Percentiles rank a stretch among this genome's conserved stretches.
Conservation (phyloP, 2,329 filamentous ascomycete species). For the Leptographium procerum region DNA sequence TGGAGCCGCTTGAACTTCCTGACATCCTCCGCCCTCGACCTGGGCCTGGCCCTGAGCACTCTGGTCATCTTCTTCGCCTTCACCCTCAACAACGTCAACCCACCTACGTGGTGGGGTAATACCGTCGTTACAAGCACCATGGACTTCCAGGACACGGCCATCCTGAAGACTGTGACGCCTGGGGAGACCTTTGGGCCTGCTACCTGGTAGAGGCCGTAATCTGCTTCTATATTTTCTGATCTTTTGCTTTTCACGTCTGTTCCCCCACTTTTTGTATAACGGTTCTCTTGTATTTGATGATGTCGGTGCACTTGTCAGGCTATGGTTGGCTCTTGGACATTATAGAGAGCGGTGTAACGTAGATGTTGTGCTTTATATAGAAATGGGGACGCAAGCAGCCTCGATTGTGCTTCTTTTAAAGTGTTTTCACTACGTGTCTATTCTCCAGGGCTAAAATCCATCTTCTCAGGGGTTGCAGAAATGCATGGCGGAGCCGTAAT, state of each 20-base stretch:
- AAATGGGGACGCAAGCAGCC: not conserved
- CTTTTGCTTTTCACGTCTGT: too few relatives aligned
- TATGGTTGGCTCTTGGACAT: too few relatives aligned
- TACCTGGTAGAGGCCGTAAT: slow-evolving; percentile 28
- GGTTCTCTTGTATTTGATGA: too few relatives aligned
- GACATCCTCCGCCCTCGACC: slow-evolving; percentile 57
- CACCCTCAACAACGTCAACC: slow-evolving; percentile 47
- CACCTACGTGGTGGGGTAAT: slow-evolving; percentile 63
- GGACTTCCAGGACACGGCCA: slow-evolving; percentile 47
- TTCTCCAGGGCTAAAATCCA: too few relatives aligned
- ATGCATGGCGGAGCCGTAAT: too few relatives aligned
- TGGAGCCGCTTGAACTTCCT: slow-evolving; percentile 67
- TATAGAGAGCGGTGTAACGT: not conserved
- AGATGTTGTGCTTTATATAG: not conserved
- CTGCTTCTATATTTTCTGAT: not conserved
- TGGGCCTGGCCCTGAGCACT: slow-evolving; percentile 55
- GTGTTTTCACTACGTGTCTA: too few relatives aligned
- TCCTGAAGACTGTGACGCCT: slow-evolving; percentile 38
- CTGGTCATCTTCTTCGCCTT: slow-evolving; percentile 62
- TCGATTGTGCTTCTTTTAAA: not conserved
- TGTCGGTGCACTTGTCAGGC: too few relatives aligned
- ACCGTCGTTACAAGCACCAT: slow-evolving; percentile 45
- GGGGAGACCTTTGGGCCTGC: slow-evolving; percentile 52
- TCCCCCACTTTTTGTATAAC: too few relatives aligned
- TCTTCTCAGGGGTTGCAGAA: too few relatives aligned